Percentiles rank a stretch among this genome's conserved stretches.
Evolutionary conservation across 1,284 basidiomycete species (phyloP).

Genomic region (Cronartium ribicola): DNA sequence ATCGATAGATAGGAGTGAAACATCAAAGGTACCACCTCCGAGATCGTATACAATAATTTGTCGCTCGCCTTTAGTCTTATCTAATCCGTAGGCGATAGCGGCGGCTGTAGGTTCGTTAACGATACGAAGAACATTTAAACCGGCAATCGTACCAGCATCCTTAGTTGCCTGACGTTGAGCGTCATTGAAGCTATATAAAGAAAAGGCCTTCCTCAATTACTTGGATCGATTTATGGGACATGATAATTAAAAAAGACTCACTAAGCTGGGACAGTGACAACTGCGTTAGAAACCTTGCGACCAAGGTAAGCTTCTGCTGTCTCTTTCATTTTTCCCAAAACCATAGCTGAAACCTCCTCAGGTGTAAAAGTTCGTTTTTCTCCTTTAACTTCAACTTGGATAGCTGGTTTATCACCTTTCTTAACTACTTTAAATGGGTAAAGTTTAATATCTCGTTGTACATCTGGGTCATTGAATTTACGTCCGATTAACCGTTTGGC

Average conservation of each 20-base stretch:
- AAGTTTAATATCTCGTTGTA: constrained; percentile 62
- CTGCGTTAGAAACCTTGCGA: constrained; percentile 92
- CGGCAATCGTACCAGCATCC: constrained; percentile 94
- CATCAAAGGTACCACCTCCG: constrained; percentile 53
- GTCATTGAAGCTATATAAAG: constrained; percentile 75
- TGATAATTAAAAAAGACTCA: constrained; percentile 38
- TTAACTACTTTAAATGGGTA: constrained; percentile 55
- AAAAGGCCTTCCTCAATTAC: not conserved
- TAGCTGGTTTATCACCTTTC: constrained; percentile 50
- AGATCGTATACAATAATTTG: constrained; percentile 67
- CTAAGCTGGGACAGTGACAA: constrained; percentile 94
- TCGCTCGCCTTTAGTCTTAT: constrained; percentile 88
- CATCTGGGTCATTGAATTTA: constrained; percentile 57
- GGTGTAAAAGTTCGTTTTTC: constrained; percentile 55
- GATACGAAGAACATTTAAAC: constrained; percentile 91
- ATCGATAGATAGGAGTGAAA: constrained; percentile 52
- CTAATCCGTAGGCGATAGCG: constrained; percentile 90
- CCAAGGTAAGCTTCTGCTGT: constrained; percentile 97
- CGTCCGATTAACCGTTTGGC: constrained; percentile 86
- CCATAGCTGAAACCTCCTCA: constrained; percentile 90
- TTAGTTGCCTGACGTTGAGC: constrained; percentile 98
- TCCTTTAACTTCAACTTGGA: constrained; percentile 50
- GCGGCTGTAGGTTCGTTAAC: constrained; percentile 95
- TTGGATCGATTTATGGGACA: not conserved
- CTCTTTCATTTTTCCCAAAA: constrained; percentile 97